phyloP scores from a whole-genome alignment of 2,329 filamentous ascomycete species.

The Bimuria novae-zelandiae region DNA sequence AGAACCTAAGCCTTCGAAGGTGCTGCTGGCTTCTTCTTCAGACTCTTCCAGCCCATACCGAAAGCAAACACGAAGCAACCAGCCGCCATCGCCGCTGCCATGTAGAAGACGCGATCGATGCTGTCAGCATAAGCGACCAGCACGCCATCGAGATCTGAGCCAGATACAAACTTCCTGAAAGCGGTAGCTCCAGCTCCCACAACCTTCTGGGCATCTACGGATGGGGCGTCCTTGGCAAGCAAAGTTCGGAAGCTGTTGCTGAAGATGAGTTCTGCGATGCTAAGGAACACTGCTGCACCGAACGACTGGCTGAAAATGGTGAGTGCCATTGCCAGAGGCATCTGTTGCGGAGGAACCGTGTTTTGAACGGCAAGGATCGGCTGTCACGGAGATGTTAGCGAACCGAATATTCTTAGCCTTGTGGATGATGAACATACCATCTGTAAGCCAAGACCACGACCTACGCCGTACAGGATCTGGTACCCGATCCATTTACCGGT shows the following conservation, averaged over 20 bases:
- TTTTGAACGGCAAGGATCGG: conserved; percentile 10
- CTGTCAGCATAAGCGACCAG: conserved; percentile 1
- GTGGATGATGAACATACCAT: background rate
- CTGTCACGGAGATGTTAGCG: conserved; percentile 1
- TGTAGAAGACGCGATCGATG: conserved; percentile 4
- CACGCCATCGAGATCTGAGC: background rate
- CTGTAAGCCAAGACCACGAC: conserved; percentile 6
- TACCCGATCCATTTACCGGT: conserved; percentile 52
- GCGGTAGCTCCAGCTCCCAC: background rate
- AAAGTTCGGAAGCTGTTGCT: background rate
- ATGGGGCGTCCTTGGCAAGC: background rate
- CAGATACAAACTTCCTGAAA: background rate
- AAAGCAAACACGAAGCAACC: background rate
- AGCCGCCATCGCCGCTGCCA: background rate
- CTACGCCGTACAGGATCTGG: conserved; percentile 47
- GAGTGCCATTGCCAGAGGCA: conserved; percentile 6
- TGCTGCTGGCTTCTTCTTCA: background rate
- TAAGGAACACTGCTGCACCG: background rate
- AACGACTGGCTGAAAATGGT: conserved; percentile 7
- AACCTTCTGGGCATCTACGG: background rate
- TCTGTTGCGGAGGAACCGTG: conserved; percentile 2
- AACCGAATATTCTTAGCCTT: background rate
- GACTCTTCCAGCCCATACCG: conserved; percentile 2
- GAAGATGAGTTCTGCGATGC: conserved; percentile 1
- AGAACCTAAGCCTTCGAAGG: background rate